Base-by-base conservation (phyloP, 116 monocot genomes). In the Phalaenopsis hybrid region DNA sequence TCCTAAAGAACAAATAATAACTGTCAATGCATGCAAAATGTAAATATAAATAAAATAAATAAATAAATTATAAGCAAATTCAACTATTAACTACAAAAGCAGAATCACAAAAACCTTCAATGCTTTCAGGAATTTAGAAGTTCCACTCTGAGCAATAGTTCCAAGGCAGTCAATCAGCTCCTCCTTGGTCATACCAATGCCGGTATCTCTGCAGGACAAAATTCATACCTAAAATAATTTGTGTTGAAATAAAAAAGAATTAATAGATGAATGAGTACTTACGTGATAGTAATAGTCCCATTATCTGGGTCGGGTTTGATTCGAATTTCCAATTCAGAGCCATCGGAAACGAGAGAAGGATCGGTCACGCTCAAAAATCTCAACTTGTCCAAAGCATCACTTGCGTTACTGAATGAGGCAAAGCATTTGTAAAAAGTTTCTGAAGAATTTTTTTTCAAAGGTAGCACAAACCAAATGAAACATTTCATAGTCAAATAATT, bases 111-210 rank as follows among this genome's bases (percentile, higher is more conserved):
- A 49, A 82, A 94, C 97, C 94, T 98, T 94, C 50, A 98, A 81
- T 34, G 95, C 92, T 58, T 98, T 91, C 57, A 98, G 88, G 82
- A 98, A 98, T 80, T 93, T 98, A 44, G 94, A 92, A 16, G 97
- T 98, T 80, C 97, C 97, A 90, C 97, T 98, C 85, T 98, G 93
- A 79, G 97, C 97, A 86, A 98, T 98, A 72, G 97, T 98, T 79
- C 97, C 97, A 82, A 98, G 95, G 58, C 97, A 98, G 83, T 93
- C 97, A 79, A 94, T 85, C 4, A 98, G 87, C 70, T 98, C 97
- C 77, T 98, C 93, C 83, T 88, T 94, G 5, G 97, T 98, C 97
- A 98, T 98, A 65, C 97, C 97, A 82, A 98, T 88, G 28, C 97
- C 97, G 90, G 95, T 90, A 84, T 98, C 97, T 51, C 97, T 98